A percentile compares a stretch with the other conserved stretches of the same genome.
Evolutionary conservation across 176 grass and related monocot species (phyloP).

Genomic region (Raddia guianensis): DNA sequence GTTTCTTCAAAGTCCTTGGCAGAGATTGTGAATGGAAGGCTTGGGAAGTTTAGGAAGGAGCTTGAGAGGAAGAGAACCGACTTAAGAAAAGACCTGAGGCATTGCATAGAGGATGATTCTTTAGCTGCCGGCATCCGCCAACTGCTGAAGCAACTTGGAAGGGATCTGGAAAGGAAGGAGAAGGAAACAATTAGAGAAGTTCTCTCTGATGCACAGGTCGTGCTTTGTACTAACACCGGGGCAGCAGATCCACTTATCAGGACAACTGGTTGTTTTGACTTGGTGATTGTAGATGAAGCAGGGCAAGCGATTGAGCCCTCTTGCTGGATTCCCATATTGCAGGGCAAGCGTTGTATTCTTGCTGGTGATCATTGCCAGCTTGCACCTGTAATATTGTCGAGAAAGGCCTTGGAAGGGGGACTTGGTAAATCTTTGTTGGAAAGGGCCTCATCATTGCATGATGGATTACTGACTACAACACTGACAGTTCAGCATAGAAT

Average conservation of each 20-base stretch:
- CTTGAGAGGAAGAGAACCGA: conserved; percentile 91
- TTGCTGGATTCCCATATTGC: conserved; percentile 94
- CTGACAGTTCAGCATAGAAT: conserved; percentile 83
- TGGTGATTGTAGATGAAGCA: conserved; percentile 94
- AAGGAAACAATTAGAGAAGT: conserved; percentile 89
- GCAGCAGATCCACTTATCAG: conserved; percentile 84
- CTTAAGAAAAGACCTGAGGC: conserved; percentile 87
- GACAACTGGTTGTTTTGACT: conserved; percentile 69
- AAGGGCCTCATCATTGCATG: conserved; percentile 73
- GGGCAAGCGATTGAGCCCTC: conserved; percentile 86
- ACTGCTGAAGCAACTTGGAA: conserved; percentile 93
- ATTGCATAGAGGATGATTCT: conserved; percentile 89
- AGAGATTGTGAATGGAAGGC: conserved; percentile 75
- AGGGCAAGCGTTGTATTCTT: conserved; percentile 86
- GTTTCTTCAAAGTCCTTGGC: conserved; percentile 84
- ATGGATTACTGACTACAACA: conserved; percentile 69
- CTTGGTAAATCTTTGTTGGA: conserved; percentile 93
- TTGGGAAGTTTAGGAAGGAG: conserved; percentile 76
- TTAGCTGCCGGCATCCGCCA: conserved; percentile 90
- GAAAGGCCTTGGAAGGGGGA: conserved; percentile 85
- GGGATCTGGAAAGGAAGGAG: conserved; percentile 81
- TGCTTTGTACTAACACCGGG: conserved; percentile 85
- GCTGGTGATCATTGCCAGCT: conserved; percentile 87
- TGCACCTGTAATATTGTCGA: conserved; percentile 81
- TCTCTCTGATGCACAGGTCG: conserved; percentile 69